Base-by-base conservation (phyloP, 805 yeast species). In the Kodamaea leandrae region DNA sequence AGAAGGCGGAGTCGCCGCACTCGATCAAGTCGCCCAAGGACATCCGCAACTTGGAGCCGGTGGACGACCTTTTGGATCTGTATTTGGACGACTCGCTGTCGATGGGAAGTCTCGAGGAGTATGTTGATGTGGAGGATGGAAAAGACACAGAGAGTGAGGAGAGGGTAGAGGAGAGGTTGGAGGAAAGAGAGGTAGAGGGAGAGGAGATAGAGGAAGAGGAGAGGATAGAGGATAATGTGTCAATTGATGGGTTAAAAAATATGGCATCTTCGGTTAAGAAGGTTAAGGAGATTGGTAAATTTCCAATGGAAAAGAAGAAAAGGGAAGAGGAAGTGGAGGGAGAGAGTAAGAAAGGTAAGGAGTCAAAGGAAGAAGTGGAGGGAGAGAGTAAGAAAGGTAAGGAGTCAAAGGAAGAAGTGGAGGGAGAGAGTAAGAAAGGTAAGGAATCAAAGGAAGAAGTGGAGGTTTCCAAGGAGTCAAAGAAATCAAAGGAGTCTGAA, bases 31-130 rank as follows among this genome's bases (percentile, higher is more conserved):
- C 32, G 20, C 50, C 33, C 4, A 27, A 17, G 12, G 39, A 39
- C 16, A 21, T 42, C 7, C 26, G 34, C 18, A 50, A 55, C 15
- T 51, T 69, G 27, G 68, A 65, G 42, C 64, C 61, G 5, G 67
- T 69, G 17, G 74, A 69, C 51, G 74, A 69, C 40, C 54, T 69
- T 15, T 49, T 69, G 27, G 73, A 68, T 47, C 63, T 71, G 17
- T 69, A 69, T 42, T 56, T 69, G 28, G 73, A 68, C 39, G 70
- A 63, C 41, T 53, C 57, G 25, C 51, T 55, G 23, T 57, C 63
- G 2, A 43, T 50, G 27, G 56, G 51, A 5, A 52, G 56, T 38
- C 50, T 49, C 26, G 53, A 54, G 43, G 38, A 13, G 24, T 39
- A 45, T 6, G 32, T 21, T 10, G 45, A 43, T 7, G 39, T 25